phyloP scores from a whole-genome alignment of 805 yeast genomes.

The Blastobotrys chiropterorum region DNA sequence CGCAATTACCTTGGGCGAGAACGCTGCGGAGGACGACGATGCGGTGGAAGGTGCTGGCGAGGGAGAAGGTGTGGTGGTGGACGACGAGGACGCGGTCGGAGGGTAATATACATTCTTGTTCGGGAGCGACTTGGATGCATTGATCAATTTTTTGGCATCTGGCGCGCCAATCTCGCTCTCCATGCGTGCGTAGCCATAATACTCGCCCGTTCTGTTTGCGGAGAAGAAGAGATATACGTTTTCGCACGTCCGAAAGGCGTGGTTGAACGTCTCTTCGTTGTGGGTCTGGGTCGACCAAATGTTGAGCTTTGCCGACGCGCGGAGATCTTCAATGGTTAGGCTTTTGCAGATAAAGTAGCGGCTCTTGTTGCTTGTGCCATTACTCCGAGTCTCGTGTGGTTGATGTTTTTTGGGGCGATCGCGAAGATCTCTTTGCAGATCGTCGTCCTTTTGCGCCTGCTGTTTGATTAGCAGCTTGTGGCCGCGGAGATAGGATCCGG shows the following conservation, averaged over 20 bases:
- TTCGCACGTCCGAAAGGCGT: conserved; percentile 30
- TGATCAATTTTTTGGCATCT: too few species aligned
- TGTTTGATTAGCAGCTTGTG: conserved; percentile 30
- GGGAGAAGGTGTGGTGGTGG: background rate
- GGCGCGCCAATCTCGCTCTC: conserved; percentile 11
- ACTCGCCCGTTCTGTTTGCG: conserved; percentile 36
- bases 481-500: conserved; percentile 27
- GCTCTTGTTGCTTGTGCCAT: conserved; percentile 5
- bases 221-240: conserved; percentile 36
- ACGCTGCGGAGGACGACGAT: background rate
- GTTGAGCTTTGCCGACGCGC: conserved; percentile 29
- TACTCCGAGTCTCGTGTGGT: background rate
- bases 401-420: background rate
- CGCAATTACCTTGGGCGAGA: conserved; percentile 9
- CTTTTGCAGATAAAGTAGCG: conserved; percentile 37
- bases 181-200: conserved; percentile 37
- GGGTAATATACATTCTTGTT: background rate
- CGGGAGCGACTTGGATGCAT: background rate
- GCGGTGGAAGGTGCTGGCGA: background rate
- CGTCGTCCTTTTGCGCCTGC: conserved; percentile 1
- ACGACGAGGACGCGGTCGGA: background rate
- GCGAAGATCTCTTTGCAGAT: background rate
- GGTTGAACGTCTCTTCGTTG: conserved; percentile 33
- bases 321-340: conserved; percentile 33
- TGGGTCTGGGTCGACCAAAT: conserved; percentile 38